phyloP scores from a whole-genome alignment of 2,329 filamentous ascomycete species.

The Fusarium xyrophilum region DNA sequence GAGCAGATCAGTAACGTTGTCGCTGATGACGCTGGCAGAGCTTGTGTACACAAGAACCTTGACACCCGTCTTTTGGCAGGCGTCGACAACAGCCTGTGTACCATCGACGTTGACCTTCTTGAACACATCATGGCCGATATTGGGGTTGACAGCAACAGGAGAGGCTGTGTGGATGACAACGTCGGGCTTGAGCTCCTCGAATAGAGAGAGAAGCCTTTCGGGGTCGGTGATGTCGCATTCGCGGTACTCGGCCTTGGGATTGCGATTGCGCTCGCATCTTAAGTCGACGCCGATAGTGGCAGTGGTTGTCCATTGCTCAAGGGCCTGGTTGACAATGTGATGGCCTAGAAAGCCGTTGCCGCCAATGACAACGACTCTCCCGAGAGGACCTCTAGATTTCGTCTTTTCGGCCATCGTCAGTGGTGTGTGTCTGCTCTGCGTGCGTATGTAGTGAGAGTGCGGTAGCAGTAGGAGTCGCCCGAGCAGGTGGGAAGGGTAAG shows the following conservation, averaged over 20 bases:
- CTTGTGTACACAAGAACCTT: slow-evolving; percentile 90
- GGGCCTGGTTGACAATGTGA: slow-evolving; percentile 77
- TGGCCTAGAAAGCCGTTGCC: slow-evolving; percentile 86
- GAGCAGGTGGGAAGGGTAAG: slow-evolving; percentile 13
- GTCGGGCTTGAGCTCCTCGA: slow-evolving; percentile 73
- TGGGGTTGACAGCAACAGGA: slow-evolving; percentile 64
- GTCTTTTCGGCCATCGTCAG: slow-evolving; percentile 12
- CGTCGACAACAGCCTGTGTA: slow-evolving; percentile 78
- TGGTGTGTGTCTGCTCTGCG: not conserved
- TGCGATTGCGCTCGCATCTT: slow-evolving; percentile 73
- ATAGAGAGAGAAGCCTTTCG: slow-evolving; percentile 65
- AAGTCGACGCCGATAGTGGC: slow-evolving; percentile 76
- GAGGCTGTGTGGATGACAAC: slow-evolving; percentile 92
- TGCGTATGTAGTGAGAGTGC: not conserved
- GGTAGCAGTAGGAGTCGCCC: slow-evolving; percentile 3
- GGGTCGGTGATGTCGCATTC: slow-evolving; percentile 79
- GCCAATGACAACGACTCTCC: slow-evolving; percentile 78
- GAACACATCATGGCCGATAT: slow-evolving; percentile 67
- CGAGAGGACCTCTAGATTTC: slow-evolving; percentile 56
- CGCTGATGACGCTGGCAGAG: slow-evolving; percentile 84
- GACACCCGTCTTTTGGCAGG: slow-evolving; percentile 73
- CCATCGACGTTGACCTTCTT: slow-evolving; percentile 88
- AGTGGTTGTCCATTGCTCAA: slow-evolving; percentile 58
- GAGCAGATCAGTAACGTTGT: slow-evolving; percentile 78
- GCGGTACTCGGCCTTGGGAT: slow-evolving; percentile 65